Base-by-base conservation (phyloP, 2,329 filamentous ascomycete species). In the Chaetomium olivaceum region DNA sequence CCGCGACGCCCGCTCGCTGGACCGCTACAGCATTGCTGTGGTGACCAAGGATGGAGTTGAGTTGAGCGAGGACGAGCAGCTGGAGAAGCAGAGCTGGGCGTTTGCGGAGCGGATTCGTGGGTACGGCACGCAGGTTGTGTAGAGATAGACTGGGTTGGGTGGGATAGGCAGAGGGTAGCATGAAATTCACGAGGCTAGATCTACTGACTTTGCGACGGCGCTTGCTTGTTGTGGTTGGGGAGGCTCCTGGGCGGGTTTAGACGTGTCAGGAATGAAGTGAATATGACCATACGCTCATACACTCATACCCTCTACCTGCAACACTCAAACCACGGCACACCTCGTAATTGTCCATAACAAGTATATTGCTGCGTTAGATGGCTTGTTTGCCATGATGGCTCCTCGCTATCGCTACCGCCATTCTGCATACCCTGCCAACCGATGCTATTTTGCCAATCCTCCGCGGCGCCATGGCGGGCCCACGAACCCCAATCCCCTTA, bases 41-140 rank as follows among this genome's bases (percentile, higher is more conserved):
- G 85, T 99, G 64, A 95, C 91, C 63, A 91, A 92, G 80, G 91
- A 92, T 58, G 92, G 91, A n/a, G 88, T 98, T 66, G 90, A 96
- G 63, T 77, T 97, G 71, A 89, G 89, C 78, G 88, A 96, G 79
- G 82, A 91, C 73, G 91, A 96, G 83, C 89, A 93, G 84, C 84
- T 99, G 71, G 93, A 98, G 84, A 85, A 89, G 74, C 94, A 98
- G 85, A 97, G 93, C 85, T 98, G 94, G 95, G 93, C 91, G 60
- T 99, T 99, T 82, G 95, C 95, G 27, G 94, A 98, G 77, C 86
- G 89, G 73, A 97, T 99, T 78, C 90, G 88, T 79, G 95, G 95
- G 54, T 99, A 99, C 77, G 95, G 95, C 68, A 96, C 93, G 29
- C 93, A 98, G 83, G 84, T 81, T 55, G 85, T 87, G 14, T 87